Conservation (phyloP, 345 rosid species). For the Ricinus communis region DNA sequence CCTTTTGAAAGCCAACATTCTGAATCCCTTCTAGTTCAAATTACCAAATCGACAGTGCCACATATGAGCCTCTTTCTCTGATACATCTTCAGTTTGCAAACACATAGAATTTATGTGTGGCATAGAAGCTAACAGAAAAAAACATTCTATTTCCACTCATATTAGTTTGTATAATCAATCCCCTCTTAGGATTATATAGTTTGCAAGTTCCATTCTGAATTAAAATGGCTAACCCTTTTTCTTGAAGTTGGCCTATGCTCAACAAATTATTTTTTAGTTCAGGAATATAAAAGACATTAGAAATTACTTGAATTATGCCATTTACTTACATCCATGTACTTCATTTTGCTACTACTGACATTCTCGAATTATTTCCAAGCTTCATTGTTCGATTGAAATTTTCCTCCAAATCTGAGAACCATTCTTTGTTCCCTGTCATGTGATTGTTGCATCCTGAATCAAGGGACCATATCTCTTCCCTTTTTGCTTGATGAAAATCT, state of each 20-base stretch:
- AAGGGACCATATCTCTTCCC: slow-evolving; percentile 8
- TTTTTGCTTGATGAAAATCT: slow-evolving; percentile 1
- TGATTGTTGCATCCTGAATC: slow-evolving; percentile 6
- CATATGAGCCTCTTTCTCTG: not conserved
- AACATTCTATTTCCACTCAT: too few species aligned
- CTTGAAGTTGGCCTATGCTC: too few species aligned
- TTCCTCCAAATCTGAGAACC: not conserved
- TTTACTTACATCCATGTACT: not conserved
- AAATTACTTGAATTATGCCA: too few species aligned
- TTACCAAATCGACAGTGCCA: not conserved
- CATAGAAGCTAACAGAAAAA: not conserved
- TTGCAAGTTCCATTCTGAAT: too few species aligned
- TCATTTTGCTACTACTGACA: not conserved
- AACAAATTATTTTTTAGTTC: too few species aligned
- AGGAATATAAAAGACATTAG: too few species aligned
- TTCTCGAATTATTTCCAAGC: not conserved
- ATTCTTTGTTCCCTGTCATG: slow-evolving; percentile 17
- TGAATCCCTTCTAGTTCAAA: not conserved
- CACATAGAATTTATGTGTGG: not conserved
- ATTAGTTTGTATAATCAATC: too few species aligned
- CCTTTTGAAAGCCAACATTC: too few species aligned
- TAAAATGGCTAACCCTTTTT: too few species aligned
- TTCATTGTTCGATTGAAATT: slow-evolving; percentile 3
- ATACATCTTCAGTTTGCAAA: not conserved
- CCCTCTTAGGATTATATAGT: too few species aligned